A percentile compares a stretch with the other conserved stretches of the same genome.
Evolutionary conservation across 208 protist species (phyloP).

Genomic region (Leishmania tropica): DNA sequence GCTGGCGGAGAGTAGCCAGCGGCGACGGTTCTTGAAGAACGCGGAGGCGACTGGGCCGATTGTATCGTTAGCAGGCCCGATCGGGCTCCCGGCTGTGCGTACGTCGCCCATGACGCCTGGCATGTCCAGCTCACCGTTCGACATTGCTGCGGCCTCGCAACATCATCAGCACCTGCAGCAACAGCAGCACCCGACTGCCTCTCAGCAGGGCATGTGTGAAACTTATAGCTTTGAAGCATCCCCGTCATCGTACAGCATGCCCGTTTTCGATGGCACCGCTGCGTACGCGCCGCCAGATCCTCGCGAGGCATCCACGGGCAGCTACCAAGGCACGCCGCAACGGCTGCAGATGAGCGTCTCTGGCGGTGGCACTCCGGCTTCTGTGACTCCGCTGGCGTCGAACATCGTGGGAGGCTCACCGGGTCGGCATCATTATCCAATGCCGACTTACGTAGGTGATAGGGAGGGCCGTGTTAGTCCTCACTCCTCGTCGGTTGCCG

Average conservation of each 20-base stretch:
- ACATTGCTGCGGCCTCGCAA: neutral
- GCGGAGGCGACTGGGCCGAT: constrained; percentile 5
- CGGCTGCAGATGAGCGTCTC: neutral
- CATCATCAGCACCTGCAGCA: constrained; percentile 9
- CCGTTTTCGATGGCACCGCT: neutral
- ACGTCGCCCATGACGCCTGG: constrained; percentile 8
- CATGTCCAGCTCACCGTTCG: neutral
- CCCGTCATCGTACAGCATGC: neutral
- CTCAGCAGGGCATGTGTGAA: neutral
- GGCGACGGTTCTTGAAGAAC: constrained; percentile 17
- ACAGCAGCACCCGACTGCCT: neutral
- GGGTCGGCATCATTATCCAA: neutral
- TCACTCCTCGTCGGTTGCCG: neutral
- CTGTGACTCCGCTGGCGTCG: neutral
- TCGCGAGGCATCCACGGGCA: neutral
- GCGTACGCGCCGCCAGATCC: neutral
- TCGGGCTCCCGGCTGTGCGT: neutral
- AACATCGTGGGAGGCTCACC: neutral
- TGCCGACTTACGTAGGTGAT: neutral
- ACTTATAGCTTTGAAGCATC: neutral
- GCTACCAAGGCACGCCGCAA: neutral
- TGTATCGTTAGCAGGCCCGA: neutral
- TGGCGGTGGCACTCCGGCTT: neutral
- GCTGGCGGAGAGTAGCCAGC: constrained; percentile 50
- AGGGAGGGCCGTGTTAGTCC: neutral